Conservation (phyloP, 768 basidiomycete genomes). For the Phlebiopsis gigantea region DNA sequence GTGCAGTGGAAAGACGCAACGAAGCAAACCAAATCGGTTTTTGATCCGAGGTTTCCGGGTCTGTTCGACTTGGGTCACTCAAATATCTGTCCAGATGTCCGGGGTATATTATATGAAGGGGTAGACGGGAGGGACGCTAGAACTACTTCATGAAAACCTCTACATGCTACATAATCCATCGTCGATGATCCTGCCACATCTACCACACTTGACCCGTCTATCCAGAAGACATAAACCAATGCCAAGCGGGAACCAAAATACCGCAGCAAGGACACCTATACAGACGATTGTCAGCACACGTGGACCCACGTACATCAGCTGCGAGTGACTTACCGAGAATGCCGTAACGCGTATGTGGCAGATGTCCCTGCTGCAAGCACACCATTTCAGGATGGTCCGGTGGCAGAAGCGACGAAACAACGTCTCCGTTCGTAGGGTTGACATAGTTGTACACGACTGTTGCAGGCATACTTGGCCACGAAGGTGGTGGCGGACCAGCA, state of each 20-base stretch:
- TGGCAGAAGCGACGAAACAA: slow-evolving; percentile 53
- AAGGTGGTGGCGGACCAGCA: slow-evolving; percentile 20
- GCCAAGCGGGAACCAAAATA: slow-evolving; percentile 85
- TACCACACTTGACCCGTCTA: slow-evolving; percentile 56
- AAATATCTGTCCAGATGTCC: too few relatives aligned
- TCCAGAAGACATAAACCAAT: slow-evolving; percentile 76
- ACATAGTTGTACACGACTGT: slow-evolving; percentile 66
- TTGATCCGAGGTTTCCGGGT: too few relatives aligned
- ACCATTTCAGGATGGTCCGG: slow-evolving; percentile 82
- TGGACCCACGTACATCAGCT: not conserved
- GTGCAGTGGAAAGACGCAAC: not conserved
- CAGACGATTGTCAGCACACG: slow-evolving; percentile 3
- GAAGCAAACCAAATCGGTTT: too few relatives aligned
- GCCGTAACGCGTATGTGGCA: slow-evolving; percentile 59
- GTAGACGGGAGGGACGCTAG: too few relatives aligned
- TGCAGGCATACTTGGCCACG: slow-evolving; percentile 29
- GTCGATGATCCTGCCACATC: slow-evolving; percentile 38
- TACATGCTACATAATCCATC: slow-evolving; percentile 17
- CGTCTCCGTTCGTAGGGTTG: slow-evolving; percentile 46
- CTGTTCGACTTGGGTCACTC: too few relatives aligned
- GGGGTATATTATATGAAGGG: too few relatives aligned
- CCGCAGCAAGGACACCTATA: slow-evolving; percentile 70
- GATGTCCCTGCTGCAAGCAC: slow-evolving; percentile 79
- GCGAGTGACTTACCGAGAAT: slow-evolving; percentile 51
- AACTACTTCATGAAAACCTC: too few relatives aligned